Evolutionary conservation across 1,284 basidiomycete genomes (phyloP), one percentile per base, ranked within the genome.

Genomic region (Boletus smithii): DNA sequence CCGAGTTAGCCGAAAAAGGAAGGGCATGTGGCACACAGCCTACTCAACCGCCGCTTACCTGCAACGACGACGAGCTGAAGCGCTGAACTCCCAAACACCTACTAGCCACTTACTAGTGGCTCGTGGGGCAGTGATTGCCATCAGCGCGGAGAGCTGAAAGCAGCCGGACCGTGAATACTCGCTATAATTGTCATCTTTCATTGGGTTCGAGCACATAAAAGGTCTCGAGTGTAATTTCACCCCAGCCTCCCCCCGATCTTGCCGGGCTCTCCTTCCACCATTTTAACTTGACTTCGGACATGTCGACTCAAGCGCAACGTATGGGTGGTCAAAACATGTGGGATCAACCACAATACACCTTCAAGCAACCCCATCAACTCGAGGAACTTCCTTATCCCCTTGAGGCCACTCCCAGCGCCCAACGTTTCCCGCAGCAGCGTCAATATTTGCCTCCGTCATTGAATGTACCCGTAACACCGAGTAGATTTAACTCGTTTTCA

Each of bases 311-410:
- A 36, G 48, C 61, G 0, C 64, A 61, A 2, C 34, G 40, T n/a
- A 40, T 53, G 36, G 43, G 29, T 1, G 33, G 31, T 5, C 50
- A 58, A 23, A 44, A 40, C 32, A 14, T 48, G 7, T 68, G 66
- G 66, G 48, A 53, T 32, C 54, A 53, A 2, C 23, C 51, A 5
- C 53, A 55, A 13, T 56, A 52, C 44, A 1, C 50, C 4, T 39
- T 54, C 40, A 49, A 44, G 27, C 65, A 62, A 16, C 50, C 67
- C 8, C 62, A 70, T 16, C 73, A 74, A 50, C 66, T 73, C 30
- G 71, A 76, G 50, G 71, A 74, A 17, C 63, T 71, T 41, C 45
- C 57, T 37, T 55, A 62, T 58, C 13, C 55, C 44, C 11, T 52
- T 36, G 46, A 56, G 26, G 2, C 55, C 47, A 33, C 59, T n/a